Conservation (phyloP, 192 early-diverging fungal species). For the Phycomyces nitens region DNA sequence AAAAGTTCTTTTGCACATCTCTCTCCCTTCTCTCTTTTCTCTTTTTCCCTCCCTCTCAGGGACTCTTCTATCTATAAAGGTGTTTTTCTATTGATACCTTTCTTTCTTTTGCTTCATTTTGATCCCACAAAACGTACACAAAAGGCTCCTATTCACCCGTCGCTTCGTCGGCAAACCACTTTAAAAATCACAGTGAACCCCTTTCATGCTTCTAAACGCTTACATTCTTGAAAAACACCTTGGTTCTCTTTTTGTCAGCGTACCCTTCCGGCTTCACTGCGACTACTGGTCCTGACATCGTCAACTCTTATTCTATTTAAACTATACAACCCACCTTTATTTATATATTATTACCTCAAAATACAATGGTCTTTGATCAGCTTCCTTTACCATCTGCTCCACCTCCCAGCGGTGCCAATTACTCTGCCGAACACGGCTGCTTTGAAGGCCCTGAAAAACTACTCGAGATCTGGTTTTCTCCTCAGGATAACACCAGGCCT, state of each 20-base stretch:
- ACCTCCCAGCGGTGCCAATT: conserved; percentile 27
- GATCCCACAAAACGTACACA: no score
- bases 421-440: conserved; percentile 40
- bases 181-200: conserved; percentile 16
- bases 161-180: no score
- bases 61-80: no score
- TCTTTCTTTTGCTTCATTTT: no score
- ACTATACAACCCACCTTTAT: background rate
- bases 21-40: no score
- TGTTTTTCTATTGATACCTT: no score
- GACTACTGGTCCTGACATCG: conserved; percentile 1
- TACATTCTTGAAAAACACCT: background rate
- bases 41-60: no score
- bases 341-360: background rate
- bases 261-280: background rate
- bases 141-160: no score
- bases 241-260: background rate
- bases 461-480: conserved; percentile 93
- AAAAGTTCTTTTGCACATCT: no score
- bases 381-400: conserved; percentile 20
- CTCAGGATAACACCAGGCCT: conserved; percentile 25
- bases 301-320: background rate
- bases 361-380: background rate
- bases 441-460: conserved; percentile 99
- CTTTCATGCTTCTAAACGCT: conserved; percentile 3